Base-by-base conservation (phyloP, 352 stramenopile genomes). In the Pythium diclinum region DNA sequence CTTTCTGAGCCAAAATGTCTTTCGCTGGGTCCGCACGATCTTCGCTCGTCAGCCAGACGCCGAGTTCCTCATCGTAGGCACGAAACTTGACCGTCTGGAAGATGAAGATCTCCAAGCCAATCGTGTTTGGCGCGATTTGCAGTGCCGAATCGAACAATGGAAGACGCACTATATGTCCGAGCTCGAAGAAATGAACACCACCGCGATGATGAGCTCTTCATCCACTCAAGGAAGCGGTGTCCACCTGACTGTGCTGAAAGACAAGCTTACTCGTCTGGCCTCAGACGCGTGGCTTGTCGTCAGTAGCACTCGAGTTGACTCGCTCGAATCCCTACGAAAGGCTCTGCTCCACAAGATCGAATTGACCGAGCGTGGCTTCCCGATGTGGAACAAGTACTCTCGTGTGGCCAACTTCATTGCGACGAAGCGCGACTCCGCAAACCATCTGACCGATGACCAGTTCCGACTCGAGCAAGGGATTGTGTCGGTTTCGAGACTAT, bases 1-100 rank as follows among this genome's bases (percentile, higher is more conserved):
- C 8, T 62, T 54, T 30, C 8, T 62, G 23, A 44, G 33, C 17
- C 17, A 14, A 8, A 5, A 54, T n/a, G 30, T 62, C 6, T 62
- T 44, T n/a, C 56, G 56, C 23, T 62, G 56, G 38, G 38, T 54
- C 4, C 56, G 40, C n/a, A 36, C 32, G 36, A 62, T 62, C 21
- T 54, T 36, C n/a, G 56, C 56, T 16, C 56, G 56, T 30, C 30
- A 54, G 13, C 56, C 56, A 13, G 56, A 62, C 3, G 34, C 56
- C 23, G 38, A 54, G 13, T 54, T 62, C 9, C 34, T 62, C 16
- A 16, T 62, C 2, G 2, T 62, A 10, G 56, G 56, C 23, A 62
- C 56, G 25, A 62, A 62, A 40, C 17, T 21, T 5, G 36, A 42
- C 36, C 16, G 17, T 10, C 36, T 42, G 7, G 4, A 1, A 1